Conservation (phyloP, 768 basidiomycete genomes). For the Mycena capillaripes region DNA sequence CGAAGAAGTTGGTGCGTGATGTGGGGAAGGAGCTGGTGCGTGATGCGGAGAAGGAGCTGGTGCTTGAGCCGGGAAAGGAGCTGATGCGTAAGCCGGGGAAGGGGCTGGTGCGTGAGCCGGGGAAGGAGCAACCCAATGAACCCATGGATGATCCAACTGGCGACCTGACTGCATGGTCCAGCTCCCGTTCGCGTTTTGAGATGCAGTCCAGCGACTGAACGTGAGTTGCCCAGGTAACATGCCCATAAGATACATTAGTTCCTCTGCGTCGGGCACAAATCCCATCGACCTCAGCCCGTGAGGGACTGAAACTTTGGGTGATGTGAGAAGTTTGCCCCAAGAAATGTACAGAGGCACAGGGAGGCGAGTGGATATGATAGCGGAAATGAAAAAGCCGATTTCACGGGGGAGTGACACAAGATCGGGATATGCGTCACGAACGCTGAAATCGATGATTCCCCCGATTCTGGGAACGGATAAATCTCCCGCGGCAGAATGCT, state of each 20-base stretch:
- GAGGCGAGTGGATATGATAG: neutral
- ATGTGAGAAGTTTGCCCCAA: neutral
- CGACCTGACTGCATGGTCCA: too few species aligned
- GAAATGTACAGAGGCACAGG: neutral
- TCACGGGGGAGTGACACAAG: neutral
- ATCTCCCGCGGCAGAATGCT: conserved; percentile 25
- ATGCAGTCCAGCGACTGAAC: neutral
- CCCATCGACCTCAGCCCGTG: neutral
- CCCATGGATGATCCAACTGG: too few species aligned
- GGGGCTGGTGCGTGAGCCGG: too few species aligned
- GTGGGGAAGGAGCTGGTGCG: too few species aligned
- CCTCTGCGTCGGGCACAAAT: neutral
- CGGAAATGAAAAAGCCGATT: neutral
- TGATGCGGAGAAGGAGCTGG: too few species aligned
- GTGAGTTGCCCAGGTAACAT: too few species aligned
- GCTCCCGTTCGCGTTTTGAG: too few species aligned
- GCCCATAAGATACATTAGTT: neutral
- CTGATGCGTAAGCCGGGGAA: too few species aligned
- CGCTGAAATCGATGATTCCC: conserved; percentile 24
- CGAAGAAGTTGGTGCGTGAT: too few species aligned
- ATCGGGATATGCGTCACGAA: too few species aligned
- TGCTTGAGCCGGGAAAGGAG: too few species aligned
- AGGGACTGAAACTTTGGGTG: neutral
- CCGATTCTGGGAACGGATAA: conserved; percentile 6
- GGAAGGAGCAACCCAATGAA: too few species aligned